phyloP scores from a whole-genome alignment of 2,329 filamentous ascomycete genomes.

The Colletotrichum magnum region DNA sequence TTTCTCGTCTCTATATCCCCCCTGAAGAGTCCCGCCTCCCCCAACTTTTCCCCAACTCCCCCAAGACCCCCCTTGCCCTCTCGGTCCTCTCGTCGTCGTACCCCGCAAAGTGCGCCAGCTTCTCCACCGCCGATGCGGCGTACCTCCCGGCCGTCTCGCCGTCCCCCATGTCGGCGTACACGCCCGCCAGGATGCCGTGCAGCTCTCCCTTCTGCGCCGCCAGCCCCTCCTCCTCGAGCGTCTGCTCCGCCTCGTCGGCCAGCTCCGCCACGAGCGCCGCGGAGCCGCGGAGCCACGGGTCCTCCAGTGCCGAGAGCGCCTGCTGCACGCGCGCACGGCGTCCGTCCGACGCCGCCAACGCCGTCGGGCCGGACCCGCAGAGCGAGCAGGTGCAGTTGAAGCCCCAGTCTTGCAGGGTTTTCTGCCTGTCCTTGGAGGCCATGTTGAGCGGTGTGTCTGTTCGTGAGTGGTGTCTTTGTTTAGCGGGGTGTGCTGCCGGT shows the following conservation, averaged over 20 bases:
- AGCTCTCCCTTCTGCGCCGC: constrained; percentile 45
- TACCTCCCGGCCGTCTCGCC: constrained; percentile 40
- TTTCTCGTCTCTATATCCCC: too few relatives aligned
- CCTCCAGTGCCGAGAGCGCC: constrained; percentile 42
- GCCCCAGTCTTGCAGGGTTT: constrained; percentile 45
- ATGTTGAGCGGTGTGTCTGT: constrained; percentile 48
- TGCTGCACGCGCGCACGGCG: constrained; percentile 43
- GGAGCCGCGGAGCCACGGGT: constrained; percentile 33
- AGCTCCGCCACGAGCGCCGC: constrained; percentile 34
- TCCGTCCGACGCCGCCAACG: constrained; percentile 42
- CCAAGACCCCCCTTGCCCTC: constrained; percentile 29
- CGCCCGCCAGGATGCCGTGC: constrained; percentile 42
- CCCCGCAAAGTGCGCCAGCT: constrained; percentile 43
- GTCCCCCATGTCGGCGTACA: constrained; percentile 44
- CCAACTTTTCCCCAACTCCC: constrained; percentile 32
- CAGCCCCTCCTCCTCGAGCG: constrained; percentile 44
- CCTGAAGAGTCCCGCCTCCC: background rate
- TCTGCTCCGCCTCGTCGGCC: constrained; percentile 41
- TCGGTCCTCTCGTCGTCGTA: constrained; percentile 45
- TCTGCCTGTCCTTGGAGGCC: constrained; percentile 43
- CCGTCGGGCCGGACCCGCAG: constrained; percentile 41
- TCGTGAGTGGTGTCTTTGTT: background rate
- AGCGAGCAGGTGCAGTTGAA: constrained; percentile 48
- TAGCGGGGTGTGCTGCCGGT: background rate
- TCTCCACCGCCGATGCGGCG: constrained; percentile 42